Evolutionary conservation across 805 yeast genomes (phyloP), one percentile per base, ranked within the genome.

Genomic region (Sugiyamaella marilandica): DNA sequence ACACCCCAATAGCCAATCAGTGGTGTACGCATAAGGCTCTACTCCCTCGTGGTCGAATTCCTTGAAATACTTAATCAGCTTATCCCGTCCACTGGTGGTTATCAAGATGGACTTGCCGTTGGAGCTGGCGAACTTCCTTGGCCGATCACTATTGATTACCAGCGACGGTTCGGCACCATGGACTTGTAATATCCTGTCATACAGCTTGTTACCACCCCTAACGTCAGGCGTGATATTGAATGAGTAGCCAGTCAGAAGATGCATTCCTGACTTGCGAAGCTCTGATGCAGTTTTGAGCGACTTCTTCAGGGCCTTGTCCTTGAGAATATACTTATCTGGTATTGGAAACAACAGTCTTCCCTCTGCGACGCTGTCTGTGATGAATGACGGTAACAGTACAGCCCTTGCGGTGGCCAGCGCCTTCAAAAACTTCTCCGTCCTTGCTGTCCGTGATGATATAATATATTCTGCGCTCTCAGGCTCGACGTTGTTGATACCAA

Each of bases 401-500:
- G 54, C 52, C 24, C 57, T 56, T 1, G 74, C 81, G 41, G 73
- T 73, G 49, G 89, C 80, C 48, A 90, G 69, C 18, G 90, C 81
- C 41, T 79, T 77, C 50, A 92, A 74, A 62, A 92, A 91, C 69
- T 92, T 94, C 53, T 86, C 96, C 0, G 98, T 92, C 58, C 97
- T 74, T 60, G 86, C 65, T n/a, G 85, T 75, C 55, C 81, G 81
- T 1, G 97, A 96, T 0, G 97, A 91, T 10, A 91, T 79, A 5
- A 78, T 55, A 14, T 72, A 68, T 8, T 73, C 73, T 2, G 76
- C 79, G 11, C 74, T 69, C 10, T 63, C 59, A 0, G 72, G 63
- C 5, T 69, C 70, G 5, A 69, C 66, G 5, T 86, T 69, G 24
- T 69, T 68, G 31, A 91, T 77, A 0, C 96, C 96, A 10, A 81